phyloP scores from a whole-genome alignment of 1,284 basidiomycete genomes.

The Somion occarium region DNA sequence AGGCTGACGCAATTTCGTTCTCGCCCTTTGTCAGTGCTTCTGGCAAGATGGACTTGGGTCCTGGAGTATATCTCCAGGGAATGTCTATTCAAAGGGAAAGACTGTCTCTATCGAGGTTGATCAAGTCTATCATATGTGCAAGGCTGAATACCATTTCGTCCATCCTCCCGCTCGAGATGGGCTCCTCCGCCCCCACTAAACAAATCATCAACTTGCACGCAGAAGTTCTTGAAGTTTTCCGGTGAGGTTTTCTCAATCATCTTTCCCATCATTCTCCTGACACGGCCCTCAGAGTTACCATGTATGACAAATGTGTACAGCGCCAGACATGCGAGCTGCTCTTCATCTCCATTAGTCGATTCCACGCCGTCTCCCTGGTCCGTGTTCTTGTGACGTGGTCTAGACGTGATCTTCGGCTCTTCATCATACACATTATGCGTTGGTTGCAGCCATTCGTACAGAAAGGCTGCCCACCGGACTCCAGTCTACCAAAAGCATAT shows the following conservation, averaged over 20 bases:
- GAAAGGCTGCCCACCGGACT: not conserved
- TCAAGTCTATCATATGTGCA: slow-evolving; percentile 4
- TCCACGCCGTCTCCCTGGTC: slow-evolving; percentile 1
- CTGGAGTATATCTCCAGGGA: not conserved
- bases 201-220: slow-evolving; percentile 1
- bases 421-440: slow-evolving; percentile 3
- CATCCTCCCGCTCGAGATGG: not conserved
- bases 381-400: slow-evolving; percentile 2
- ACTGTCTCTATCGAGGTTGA: not conserved
- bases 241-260: not conserved
- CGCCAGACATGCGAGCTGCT: not conserved
- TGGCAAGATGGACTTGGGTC: slow-evolving; percentile 7
- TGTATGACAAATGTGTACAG: not conserved
- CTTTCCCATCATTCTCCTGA: not conserved
- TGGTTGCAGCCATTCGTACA: slow-evolving; percentile 7
- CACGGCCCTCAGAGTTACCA: not conserved
- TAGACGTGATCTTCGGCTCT: not conserved
- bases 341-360: not conserved
- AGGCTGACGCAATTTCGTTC: not conserved
- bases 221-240: slow-evolving; percentile 4
- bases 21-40: slow-evolving; percentile 6
- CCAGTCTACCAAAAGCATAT: slow-evolving; percentile 4
- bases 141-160: slow-evolving; percentile 7
- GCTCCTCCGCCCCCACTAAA: not conserved
- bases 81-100: not conserved